phyloP scores from a whole-genome alignment of 192 early-diverging fungal species.

The Entomortierella parvispora region DNA sequence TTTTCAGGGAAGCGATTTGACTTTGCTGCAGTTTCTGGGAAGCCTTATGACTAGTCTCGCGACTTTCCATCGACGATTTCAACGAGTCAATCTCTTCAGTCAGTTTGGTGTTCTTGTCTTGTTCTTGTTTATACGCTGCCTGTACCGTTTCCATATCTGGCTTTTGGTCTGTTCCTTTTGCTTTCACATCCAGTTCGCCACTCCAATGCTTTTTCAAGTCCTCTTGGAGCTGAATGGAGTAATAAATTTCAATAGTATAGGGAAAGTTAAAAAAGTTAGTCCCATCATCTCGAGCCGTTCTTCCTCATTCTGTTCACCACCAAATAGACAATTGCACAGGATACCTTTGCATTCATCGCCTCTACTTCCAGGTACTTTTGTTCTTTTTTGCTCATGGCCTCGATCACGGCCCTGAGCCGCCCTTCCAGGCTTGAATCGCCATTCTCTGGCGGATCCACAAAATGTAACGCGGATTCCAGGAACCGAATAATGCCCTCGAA shows the following conservation, averaged over 20 bases:
- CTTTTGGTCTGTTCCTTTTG: too few species aligned
- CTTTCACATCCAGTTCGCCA: too few species aligned
- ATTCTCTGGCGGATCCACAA: background rate
- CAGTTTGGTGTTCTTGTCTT: too few species aligned
- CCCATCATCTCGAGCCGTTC: background rate
- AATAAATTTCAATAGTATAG: too few species aligned
- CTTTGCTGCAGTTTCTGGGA: background rate
- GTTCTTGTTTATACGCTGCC: too few species aligned
- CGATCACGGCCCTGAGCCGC: conserved; percentile 9
- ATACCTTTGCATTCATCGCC: background rate
- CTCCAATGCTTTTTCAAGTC: too few species aligned
- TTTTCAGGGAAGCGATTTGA: background rate
- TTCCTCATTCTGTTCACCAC: background rate
- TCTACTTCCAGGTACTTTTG: background rate
- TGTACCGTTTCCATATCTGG: too few species aligned
- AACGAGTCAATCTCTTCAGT: too few species aligned
- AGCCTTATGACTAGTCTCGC: background rate
- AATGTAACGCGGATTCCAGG: conserved; percentile 15
- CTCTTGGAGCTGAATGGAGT: too few species aligned
- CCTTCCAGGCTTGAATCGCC: background rate
- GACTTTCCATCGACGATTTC: background rate
- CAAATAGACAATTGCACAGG: background rate
- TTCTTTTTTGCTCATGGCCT: conserved; percentile 5
- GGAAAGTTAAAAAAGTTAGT: too few species aligned
- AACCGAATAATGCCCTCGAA: conserved; percentile 6